These are phyloP conservation scores for Epichloe typhina DNA, from an alignment of 2,329 filamentous ascomycete genomes.

Conservation along the genomic window DNA sequence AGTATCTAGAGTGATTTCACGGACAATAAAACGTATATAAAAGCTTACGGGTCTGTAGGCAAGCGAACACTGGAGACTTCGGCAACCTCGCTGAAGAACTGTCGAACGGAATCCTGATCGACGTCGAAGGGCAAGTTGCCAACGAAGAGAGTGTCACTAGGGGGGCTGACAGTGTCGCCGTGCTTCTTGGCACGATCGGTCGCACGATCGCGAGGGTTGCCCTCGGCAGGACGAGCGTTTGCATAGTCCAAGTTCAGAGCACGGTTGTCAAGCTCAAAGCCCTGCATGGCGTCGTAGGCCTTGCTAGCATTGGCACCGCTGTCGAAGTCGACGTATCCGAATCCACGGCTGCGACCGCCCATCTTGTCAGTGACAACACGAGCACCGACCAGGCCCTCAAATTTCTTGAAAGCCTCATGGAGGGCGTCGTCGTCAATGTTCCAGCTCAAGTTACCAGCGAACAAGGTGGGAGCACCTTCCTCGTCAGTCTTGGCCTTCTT, in stretches of 20 bases:
- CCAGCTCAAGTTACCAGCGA: conserved; percentile 86
- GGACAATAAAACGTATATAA: background rate
- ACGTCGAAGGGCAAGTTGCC: conserved; percentile 82
- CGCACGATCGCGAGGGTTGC: conserved; percentile 41
- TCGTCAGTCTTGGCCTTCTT: conserved; percentile 57
- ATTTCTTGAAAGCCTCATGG: conserved; percentile 66
- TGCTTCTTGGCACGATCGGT: conserved; percentile 53
- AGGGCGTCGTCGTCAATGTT: conserved; percentile 76
- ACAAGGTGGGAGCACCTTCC: conserved; percentile 49
- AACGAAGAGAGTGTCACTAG: conserved; percentile 79
- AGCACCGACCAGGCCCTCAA: conserved; percentile 56
- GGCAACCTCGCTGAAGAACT: conserved; percentile 60
- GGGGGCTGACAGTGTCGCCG: conserved; percentile 67
- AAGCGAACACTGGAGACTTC: conserved; percentile 69
- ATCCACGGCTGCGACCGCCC: conserved; percentile 74
- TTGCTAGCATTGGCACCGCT: conserved; percentile 53
- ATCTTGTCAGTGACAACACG: conserved; percentile 77
- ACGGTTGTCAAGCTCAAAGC: conserved; percentile 60
- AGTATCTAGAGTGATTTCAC: background rate
- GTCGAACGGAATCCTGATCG: conserved; percentile 60
- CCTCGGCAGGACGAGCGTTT: conserved; percentile 47
- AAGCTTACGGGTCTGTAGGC: conserved; percentile 63
- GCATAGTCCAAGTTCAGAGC: conserved; percentile 68
- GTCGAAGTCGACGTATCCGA: conserved; percentile 84
- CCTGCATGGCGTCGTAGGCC: conserved; percentile 64